Conservation (phyloP, 768 basidiomycete species). For the Termitomyces sp. region DNA sequence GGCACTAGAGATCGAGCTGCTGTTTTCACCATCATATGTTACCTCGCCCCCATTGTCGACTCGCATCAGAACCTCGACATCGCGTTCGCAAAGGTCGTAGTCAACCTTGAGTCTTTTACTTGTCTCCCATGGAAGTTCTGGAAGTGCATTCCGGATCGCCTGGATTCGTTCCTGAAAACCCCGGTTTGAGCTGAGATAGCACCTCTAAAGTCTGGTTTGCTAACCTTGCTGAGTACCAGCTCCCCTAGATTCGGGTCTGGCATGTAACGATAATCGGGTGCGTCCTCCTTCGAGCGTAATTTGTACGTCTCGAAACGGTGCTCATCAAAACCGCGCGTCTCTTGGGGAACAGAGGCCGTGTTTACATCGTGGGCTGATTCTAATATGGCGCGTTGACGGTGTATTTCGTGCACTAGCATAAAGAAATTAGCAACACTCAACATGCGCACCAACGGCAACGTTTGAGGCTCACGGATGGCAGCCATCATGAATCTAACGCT, state of each 20-base stretch:
- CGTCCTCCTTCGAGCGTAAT: conserved; percentile 86
- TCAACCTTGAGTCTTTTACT: conserved; percentile 47
- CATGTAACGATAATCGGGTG: conserved; percentile 97
- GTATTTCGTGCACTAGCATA: conserved; percentile 69
- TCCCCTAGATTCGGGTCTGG: conserved; percentile 92
- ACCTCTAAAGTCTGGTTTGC: conserved; percentile 4
- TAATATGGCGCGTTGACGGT: conserved; percentile 66
- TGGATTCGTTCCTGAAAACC: conserved; percentile 55
- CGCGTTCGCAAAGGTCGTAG: conserved; percentile 50
- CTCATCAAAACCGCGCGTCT: conserved; percentile 91
- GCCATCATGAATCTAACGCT: conserved; percentile 79
- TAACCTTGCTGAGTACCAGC: conserved; percentile 51
- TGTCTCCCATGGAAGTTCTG: conserved; percentile 70
- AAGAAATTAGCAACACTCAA: neutral
- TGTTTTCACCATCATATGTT: conserved; percentile 50
- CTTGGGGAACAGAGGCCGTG: conserved; percentile 55
- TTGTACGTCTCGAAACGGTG: conserved; percentile 74
- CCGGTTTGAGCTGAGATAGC: neutral
- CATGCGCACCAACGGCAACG: neutral
- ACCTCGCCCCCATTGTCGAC: conserved; percentile 66
- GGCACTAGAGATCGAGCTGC: conserved; percentile 34
- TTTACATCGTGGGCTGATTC: conserved; percentile 23
- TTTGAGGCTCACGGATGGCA: conserved; percentile 65
- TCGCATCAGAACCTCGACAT: conserved; percentile 70
- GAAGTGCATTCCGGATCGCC: conserved; percentile 47